These are phyloP conservation scores for Cystobasidium pallidum DNA, from an alignment of 1,284 basidiomycete species.

Conservation along the genomic window DNA sequence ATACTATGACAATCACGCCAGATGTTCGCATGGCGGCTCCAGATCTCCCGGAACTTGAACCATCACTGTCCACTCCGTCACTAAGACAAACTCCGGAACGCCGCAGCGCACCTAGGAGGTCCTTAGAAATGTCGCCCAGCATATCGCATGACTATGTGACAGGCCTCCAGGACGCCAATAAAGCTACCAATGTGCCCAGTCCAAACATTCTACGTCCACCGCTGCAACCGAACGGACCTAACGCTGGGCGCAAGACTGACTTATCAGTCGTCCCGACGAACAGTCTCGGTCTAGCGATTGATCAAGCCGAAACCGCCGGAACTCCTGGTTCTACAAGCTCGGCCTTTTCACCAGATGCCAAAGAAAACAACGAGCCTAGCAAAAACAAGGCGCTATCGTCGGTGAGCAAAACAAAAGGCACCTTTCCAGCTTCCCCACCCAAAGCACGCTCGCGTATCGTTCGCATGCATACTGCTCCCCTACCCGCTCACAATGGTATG, in stretches of 20 bases:
- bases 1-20: not conserved
- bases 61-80: constrained; percentile 2
- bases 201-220: not conserved
- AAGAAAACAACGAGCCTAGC: not conserved
- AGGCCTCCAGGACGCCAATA: not conserved
- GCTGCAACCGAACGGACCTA: not conserved
- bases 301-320: constrained; percentile 20
- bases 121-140: constrained; percentile 20
- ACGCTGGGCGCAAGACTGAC: not conserved
- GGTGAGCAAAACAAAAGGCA: not conserved
- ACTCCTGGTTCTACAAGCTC: not conserved
- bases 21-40: not conserved
- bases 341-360: not conserved
- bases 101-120: constrained; percentile 22
- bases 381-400: not conserved
- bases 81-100: constrained; percentile 37
- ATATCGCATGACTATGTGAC: not conserved
- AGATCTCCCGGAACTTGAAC: not conserved
- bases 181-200: not conserved
- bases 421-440: constrained; percentile 32
- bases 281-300: constrained; percentile 34
- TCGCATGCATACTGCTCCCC: constrained; percentile 22
- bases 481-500: not conserved
- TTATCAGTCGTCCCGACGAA: not conserved
- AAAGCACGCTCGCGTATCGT: constrained; percentile 24